Base-by-base conservation (phyloP, 768 basidiomycete genomes). In the Hydnum rufescens region DNA sequence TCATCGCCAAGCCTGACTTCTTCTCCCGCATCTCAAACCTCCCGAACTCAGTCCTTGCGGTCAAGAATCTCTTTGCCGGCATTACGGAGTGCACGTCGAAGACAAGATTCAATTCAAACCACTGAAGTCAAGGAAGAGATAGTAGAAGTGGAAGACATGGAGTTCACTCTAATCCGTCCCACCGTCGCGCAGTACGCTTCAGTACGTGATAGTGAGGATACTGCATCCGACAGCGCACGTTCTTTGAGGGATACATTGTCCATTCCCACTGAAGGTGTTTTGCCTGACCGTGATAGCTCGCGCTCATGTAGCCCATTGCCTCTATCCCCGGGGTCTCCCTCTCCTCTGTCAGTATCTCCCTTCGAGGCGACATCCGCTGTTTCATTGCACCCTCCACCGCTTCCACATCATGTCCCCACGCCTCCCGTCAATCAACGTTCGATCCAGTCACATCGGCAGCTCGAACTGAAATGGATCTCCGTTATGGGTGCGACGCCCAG, bases 131-230 rank as follows among this genome's bases (percentile, higher is more conserved):
- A 31, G 36, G 54, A 54, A 28, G 44, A 54, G 13, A 42, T 53
- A 8, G 4, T 32, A 23, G 53, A 53, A 32, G 5, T 18, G 34
- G 52, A 54, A 42, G 23, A 86, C 60, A 79, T 78, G 70, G 83
- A 86, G 57, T 87, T 88, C 57, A 80, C 85, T 65, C 72, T 86
- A 13, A 70, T 87, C 31, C 69, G 74, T 23, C 84, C 83, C 0
- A 39, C 36, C 22, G 13, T 39, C 22, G 22, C 22, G 13, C 36
- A 22, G 13, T 22, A 39, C 22, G 13, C 36, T 13, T 22, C 36
- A 13, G 13, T 22, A 39, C 36, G 22, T 22, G 13, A 39, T 13
- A 22, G 22, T 39, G 36, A 39, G 36, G 36, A 39, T 39, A 22
- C 13, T 39, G 36, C 36, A 39, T 39, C 36, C n/a, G n/a, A n/a